Evolutionary conservation across 345 rosid genomes (phyloP), one percentile per base, ranked within the genome.

Genomic region (Melastoma malabathricum): DNA sequence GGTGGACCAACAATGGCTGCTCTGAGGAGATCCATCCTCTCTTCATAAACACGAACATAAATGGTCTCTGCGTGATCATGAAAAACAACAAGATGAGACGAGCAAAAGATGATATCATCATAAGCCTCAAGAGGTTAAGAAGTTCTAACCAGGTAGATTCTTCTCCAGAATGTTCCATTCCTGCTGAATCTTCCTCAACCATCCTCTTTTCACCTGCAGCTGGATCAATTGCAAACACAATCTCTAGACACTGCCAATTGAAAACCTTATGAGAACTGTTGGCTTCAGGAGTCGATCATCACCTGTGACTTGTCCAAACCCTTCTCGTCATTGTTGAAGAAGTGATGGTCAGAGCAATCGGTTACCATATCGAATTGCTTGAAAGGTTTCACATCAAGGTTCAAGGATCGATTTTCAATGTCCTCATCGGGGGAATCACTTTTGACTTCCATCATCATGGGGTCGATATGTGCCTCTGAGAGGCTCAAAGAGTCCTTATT

Each of bases 101-200:
- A 29, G 29, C 15, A 16, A 50, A 47, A 56, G 60, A 18, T 15
- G 10, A 60, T 18, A 44, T 16, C 23, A 22, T 54, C 47, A 46
- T 48, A 50, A 43, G 29, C 15, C 16, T 31, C 38, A 31, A 9
- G 9, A 31, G 9, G 10, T 2, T 31, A 5, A 31, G 7, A 31
- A 31, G 38, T 31, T 31, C 78, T 67, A 50, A 86, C 98, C 87
- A 15, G 96, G 95, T 61, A 92, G 87, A 68, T 79, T 65, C 56
- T 70, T 68, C 72, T 79, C 76, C 44, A 92, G 71, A 41, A 73
- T 68, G 70, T 70, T 80, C 98, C 98, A 92, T 59, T 92, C 98
- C 69, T 78, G 85, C 62, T 74, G 93, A 68, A 92, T 89, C 71
- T 73, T 87, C 78, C 77, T 92, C 63, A 79, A 63, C 98, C 93